These are phyloP conservation scores for Boechera divaricarpa DNA, from an alignment of 345 rosid species.

Conservation along the genomic window DNA sequence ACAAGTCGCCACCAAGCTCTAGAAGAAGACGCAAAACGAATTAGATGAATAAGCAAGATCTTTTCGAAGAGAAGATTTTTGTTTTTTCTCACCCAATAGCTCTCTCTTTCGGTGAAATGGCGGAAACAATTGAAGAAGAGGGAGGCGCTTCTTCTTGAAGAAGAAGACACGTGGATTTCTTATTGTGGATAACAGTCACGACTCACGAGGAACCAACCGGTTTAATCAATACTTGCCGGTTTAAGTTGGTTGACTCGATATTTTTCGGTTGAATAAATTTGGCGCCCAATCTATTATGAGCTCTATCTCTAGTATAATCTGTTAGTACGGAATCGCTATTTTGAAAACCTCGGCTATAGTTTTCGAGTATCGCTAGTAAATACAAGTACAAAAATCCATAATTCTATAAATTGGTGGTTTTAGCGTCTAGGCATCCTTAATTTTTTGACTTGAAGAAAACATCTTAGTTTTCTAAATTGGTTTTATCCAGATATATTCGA, in stretches of 20 bases:
- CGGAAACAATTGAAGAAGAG: slow-evolving; percentile 34
- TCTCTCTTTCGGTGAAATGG: slow-evolving; percentile 26
- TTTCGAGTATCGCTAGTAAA: no score
- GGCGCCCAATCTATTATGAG: slow-evolving; percentile 39
- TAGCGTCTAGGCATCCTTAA: not conserved
- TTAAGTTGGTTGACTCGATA: not conserved
- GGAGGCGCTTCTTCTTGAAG: slow-evolving; percentile 18
- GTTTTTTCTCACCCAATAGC: not conserved
- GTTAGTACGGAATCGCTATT: no score
- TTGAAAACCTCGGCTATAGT: not conserved
- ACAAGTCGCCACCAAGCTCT: slow-evolving; percentile 4
- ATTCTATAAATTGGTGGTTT: no score
- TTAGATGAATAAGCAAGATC: not conserved
- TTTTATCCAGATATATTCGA: no score
- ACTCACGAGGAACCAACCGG: slow-evolving; percentile 28
- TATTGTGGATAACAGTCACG: slow-evolving; percentile 54
- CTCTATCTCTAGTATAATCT: no score
- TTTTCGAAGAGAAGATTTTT: not conserved
- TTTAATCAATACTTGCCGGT: slow-evolving; percentile 17
- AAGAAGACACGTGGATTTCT: slow-evolving; percentile 57
- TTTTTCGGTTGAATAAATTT: slow-evolving; percentile 20
- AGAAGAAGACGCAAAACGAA: not conserved
- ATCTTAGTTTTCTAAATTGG: no score
- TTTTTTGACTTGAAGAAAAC: no score
- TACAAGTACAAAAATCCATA: no score